Evolutionary conservation across 2,329 filamentous ascomycete genomes (phyloP).

Genomic region (Microsporum ferrugineum): DNA sequence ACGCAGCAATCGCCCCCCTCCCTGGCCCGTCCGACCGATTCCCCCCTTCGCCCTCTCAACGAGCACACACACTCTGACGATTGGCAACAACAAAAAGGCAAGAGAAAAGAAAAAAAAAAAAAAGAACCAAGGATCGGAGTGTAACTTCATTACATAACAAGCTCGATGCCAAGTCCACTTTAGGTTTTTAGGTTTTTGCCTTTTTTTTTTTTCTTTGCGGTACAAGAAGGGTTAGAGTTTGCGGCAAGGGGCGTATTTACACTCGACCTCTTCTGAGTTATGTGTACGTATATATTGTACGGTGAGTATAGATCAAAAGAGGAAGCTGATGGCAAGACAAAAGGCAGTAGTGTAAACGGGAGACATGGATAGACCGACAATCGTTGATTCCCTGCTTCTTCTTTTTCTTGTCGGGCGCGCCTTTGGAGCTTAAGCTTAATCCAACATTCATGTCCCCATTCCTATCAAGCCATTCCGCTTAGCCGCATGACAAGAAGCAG

Average conservation of each 20-base stretch:
- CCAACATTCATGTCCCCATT: not conserved
- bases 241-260: not conserved
- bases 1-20: not conserved
- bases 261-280: not conserved
- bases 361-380: not conserved
- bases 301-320: not conserved
- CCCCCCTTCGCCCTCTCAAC: not conserved
- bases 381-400: not conserved
- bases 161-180: constrained; percentile 12
- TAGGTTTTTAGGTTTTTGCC: constrained; percentile 13
- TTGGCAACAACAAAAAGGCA: not conserved
- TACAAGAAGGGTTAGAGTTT: not conserved
- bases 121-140: not conserved
- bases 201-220: constrained; percentile 1
- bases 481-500: constrained; percentile 2
- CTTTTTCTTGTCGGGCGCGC: not conserved
- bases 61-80: not conserved
- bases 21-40: not conserved
- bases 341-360: not conserved
- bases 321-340: not conserved
- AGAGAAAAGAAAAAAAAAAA: not conserved
- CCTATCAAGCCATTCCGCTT: constrained; percentile 2
- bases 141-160: constrained; percentile 11
- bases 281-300: not conserved
- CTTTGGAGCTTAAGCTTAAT: constrained; percentile 1